A percentile compares a stretch with the other conserved stretches of the same genome.
Evolutionary conservation across 495 filamentous ascomycete genomes (phyloP).

Genomic region (Neurospora sp.): DNA sequence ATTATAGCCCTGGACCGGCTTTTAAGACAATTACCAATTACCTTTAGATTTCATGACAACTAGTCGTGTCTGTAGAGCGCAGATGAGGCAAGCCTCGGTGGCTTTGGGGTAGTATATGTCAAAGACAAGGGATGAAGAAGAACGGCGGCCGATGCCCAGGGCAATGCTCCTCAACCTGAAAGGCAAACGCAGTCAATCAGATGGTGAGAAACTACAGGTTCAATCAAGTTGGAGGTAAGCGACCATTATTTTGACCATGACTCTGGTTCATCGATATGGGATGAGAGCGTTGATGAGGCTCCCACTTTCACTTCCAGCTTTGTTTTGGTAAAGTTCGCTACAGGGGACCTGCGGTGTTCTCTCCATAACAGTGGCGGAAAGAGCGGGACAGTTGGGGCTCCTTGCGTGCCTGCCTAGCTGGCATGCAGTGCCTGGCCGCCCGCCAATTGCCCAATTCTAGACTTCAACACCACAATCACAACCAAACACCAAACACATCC

Average conservation of each 20-base stretch:
- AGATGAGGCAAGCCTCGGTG: no score
- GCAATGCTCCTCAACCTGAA: no score
- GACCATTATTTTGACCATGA: not conserved
- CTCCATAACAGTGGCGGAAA: not conserved
- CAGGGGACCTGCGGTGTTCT: not conserved
- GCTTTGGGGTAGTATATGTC: no score
- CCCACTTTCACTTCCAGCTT: not conserved
- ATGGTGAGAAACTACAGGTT: no score
- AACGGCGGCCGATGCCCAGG: no score
- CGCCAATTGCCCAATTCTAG: not conserved
- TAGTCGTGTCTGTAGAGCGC: no score
- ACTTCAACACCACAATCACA: not conserved
- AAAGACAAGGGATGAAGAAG: no score
- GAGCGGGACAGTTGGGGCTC: not conserved
- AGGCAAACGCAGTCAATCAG: not conserved
- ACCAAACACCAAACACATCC: not conserved
- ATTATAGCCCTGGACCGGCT: no score
- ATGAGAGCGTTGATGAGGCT: not conserved
- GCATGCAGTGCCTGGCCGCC: not conserved
- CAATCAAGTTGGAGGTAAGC: no score
- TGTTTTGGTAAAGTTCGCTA: not conserved
- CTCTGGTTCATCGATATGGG: not conserved
- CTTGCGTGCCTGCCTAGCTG: not conserved
- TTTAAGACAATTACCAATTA: no score
- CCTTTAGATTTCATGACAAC: no score